phyloP scores from a whole-genome alignment of 495 filamentous ascomycete genomes.

The Penicillium subrubescens region DNA sequence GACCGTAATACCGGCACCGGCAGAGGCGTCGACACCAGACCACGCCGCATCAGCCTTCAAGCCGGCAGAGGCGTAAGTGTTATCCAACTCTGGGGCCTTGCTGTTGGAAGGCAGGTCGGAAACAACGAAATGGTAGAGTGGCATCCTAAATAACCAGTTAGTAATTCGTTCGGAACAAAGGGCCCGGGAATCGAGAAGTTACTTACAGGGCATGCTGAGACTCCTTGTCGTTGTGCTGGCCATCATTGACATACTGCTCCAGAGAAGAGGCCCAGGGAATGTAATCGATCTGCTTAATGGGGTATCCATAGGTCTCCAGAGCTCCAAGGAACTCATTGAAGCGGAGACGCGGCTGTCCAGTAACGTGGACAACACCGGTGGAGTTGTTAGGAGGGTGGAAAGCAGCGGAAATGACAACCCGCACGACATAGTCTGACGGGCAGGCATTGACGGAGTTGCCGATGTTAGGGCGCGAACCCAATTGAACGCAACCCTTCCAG shows the following conservation, averaged over 20 bases:
- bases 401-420: constrained; percentile 72
- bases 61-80: constrained; percentile 66
- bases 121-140: constrained; percentile 83
- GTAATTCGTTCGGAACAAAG: neutral
- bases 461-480: constrained; percentile 71
- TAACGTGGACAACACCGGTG: constrained; percentile 73
- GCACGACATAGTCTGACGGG: constrained; percentile 81
- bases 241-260: constrained; percentile 64
- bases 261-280: constrained; percentile 50
- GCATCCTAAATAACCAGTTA: constrained; percentile 53
- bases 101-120: constrained; percentile 77
- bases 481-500: constrained; percentile 86
- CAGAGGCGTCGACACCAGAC: constrained; percentile 64
- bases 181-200: neutral
- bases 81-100: constrained; percentile 78
- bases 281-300: constrained; percentile 70
- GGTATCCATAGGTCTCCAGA: constrained; percentile 76
- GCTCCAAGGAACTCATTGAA: constrained; percentile 77
- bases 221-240: constrained; percentile 58
- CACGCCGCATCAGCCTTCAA: constrained; percentile 63
- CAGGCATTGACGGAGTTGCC: constrained; percentile 89
- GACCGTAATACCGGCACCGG: constrained; percentile 63
- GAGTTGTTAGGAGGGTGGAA: constrained; percentile 58
- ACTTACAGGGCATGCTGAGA: constrained; percentile 66
- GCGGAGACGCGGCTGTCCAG: constrained; percentile 74